These are phyloP conservation scores for Parmelia sp. DNA, from an alignment of 495 filamentous ascomycete species.

Conservation along the genomic window DNA sequence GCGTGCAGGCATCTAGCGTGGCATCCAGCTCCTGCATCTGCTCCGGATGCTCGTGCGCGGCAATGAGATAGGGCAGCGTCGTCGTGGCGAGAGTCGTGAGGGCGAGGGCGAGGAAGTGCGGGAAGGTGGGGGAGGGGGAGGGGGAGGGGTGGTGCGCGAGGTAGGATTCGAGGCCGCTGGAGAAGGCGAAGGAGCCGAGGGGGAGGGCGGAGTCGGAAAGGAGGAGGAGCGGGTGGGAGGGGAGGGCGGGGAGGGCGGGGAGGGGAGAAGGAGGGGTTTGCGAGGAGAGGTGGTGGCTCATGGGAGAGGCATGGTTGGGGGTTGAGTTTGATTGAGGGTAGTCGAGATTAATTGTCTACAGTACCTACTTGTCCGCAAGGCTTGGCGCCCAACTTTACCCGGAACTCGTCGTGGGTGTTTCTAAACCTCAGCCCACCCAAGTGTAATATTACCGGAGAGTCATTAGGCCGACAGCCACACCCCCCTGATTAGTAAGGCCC, in stretches of 20 bases:
- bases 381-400: too few species aligned
- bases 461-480: neutral
- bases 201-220: constrained; percentile 95
- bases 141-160: constrained; percentile 62
- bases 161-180: constrained; percentile 87
- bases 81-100: constrained; percentile 70
- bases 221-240: constrained; percentile 74
- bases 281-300: too few species aligned
- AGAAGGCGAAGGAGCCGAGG: constrained; percentile 95
- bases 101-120: constrained; percentile 71
- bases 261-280: too few species aligned
- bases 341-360: too few species aligned
- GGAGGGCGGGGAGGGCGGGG: constrained; percentile 10
- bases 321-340: too few species aligned
- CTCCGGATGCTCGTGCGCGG: constrained; percentile 59
- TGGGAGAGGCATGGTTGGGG: too few species aligned
- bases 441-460: neutral
- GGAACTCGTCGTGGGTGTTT: too few species aligned
- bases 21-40: constrained; percentile 64
- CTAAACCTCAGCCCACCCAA: neutral
- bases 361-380: too few species aligned
- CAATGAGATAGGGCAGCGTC: constrained; percentile 77
- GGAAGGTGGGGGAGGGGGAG: constrained; percentile 44
- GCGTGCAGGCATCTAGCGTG: constrained; percentile 73
- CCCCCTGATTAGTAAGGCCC: neutral